Conservation (phyloP, 2,329 filamentous ascomycete genomes). For the Beauveria caledonica region DNA sequence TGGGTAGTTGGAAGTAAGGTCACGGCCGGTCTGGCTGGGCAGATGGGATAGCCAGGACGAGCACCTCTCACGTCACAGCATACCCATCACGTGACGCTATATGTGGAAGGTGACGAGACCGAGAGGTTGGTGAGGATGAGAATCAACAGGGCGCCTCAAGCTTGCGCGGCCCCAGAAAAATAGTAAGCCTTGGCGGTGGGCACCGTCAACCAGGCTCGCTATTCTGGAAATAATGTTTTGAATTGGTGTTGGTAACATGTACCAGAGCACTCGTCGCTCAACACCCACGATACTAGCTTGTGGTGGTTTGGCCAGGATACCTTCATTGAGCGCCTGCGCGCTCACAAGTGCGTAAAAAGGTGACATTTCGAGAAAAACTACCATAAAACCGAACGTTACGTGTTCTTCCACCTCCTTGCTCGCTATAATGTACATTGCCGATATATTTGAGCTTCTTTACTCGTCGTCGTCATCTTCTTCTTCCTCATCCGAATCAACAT, state of each 20-base stretch:
- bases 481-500: slow-evolving; percentile 74
- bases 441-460: slow-evolving; percentile 5
- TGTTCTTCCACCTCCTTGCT: slow-evolving; percentile 1
- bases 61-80: slow-evolving; percentile 13
- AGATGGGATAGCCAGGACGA: slow-evolving; percentile 3
- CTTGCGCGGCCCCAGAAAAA: not conserved
- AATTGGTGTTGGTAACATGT: not conserved
- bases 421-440: slow-evolving; percentile 11
- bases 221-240: not conserved
- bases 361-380: not conserved
- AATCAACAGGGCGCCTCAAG: slow-evolving; percentile 2
- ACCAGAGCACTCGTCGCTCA: not conserved
- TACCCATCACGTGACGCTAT: slow-evolving; percentile 12
- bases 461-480: slow-evolving; percentile 40
- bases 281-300: not conserved
- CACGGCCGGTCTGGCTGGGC: slow-evolving; percentile 10
- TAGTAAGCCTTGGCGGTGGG: not conserved
- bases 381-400: not conserved
- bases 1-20: slow-evolving; percentile 9
- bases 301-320: not conserved
- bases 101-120: slow-evolving; percentile 7
- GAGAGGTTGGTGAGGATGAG: slow-evolving; percentile 8
- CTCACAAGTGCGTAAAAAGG: not conserved
- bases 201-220: not conserved
- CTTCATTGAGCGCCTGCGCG: not conserved